Evolutionary conservation across 2,329 filamentous ascomycete genomes (phyloP), one percentile per base, ranked within the genome.

Genomic region (Beauveria bassiana): DNA sequence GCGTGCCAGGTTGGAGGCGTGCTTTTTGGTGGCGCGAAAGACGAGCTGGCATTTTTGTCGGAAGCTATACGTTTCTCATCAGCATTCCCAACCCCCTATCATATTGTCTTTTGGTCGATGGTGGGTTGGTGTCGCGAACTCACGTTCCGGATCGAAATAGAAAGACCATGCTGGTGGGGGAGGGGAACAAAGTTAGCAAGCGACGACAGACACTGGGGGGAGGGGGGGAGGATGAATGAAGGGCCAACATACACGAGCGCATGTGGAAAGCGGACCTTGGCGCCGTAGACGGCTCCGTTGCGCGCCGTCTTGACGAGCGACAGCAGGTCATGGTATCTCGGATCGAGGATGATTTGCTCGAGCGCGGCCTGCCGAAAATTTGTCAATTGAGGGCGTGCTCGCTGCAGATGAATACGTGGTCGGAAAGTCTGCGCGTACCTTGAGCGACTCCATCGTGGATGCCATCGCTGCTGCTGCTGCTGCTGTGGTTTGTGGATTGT

Each of bases 251-350:
- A 82, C 79, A 99, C 95, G 68, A 99, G 83, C 64, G 95, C 95
- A 78, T 99, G 95, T 66, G 95, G 95, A 78, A 99, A 98, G 66
- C 95, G 93, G 75, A 99, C 91, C 84, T 98, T 98, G 69, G 90
- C 86, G 64, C 95, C 95, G 77, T 99, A 99, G 65, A 99, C 91
- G 66, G 93, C 87, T 74, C 95, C 95, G 86, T 98, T 99, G 77
- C 95, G 91, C 67, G 95, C 89, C 70, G 87, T 91, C 83, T 99
- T 99, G 74, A 96, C 74, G 67, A 99, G 81, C 62, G 90, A 86
- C 64, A 99, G 84, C 61, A 92, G 74, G 69, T 95, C 91, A 70
- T 95, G 91, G 77, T 96, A 90, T 67, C 86, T 82, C 6, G 93
- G 92, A 73, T 98, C 86, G 64, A 95, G 84, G 67, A 93, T 80